A percentile compares a stretch with the other conserved stretches of the same genome.
These are phyloP conservation scores for Cubamyces lactineus DNA, from an alignment of 768 basidiomycete genomes.

Conservation along the genomic window DNA sequence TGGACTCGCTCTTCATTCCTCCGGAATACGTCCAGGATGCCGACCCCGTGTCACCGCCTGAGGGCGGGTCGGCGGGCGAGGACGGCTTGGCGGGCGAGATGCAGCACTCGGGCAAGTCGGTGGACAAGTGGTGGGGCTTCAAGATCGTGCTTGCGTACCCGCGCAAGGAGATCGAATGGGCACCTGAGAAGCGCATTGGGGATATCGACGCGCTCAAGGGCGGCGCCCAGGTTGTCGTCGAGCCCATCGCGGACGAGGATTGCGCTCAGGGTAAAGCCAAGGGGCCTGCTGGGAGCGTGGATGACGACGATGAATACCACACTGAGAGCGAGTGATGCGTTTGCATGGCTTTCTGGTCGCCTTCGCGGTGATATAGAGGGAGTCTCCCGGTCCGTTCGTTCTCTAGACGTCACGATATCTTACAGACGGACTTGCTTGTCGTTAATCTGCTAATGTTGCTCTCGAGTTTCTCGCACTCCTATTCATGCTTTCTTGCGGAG, in stretches of 20 bases:
- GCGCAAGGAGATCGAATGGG: slow-evolving; percentile 60
- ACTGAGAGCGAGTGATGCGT: slow-evolving; percentile 21
- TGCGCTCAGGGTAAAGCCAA: slow-evolving; percentile 18
- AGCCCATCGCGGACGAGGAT: slow-evolving; percentile 40
- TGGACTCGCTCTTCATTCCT: slow-evolving; percentile 64
- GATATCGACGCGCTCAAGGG: slow-evolving; percentile 55
- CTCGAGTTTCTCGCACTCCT: too few species aligned
- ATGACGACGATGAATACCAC: slow-evolving; percentile 23
- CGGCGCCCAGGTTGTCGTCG: slow-evolving; percentile 71
- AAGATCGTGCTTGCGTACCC: slow-evolving; percentile 72
- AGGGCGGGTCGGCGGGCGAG: slow-evolving; percentile 35
- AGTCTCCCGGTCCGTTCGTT: too few species aligned
- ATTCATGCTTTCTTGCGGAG: too few species aligned
- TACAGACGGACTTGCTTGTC: too few species aligned
- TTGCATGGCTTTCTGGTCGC: neutral
- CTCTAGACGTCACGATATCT: too few species aligned
- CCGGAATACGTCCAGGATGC: slow-evolving; percentile 38
- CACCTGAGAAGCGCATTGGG: slow-evolving; percentile 40
- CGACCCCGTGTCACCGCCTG: slow-evolving; percentile 49
- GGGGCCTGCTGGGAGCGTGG: slow-evolving; percentile 34
- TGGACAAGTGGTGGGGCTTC: slow-evolving; percentile 74
- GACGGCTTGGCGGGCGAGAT: slow-evolving; percentile 42
- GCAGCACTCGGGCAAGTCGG: slow-evolving; percentile 22
- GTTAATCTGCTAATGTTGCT: too few species aligned
- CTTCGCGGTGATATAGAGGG: neutral